Evolutionary conservation across 108 stramenopile genomes (phyloP).

Genomic region (Bacterosira constricta): DNA sequence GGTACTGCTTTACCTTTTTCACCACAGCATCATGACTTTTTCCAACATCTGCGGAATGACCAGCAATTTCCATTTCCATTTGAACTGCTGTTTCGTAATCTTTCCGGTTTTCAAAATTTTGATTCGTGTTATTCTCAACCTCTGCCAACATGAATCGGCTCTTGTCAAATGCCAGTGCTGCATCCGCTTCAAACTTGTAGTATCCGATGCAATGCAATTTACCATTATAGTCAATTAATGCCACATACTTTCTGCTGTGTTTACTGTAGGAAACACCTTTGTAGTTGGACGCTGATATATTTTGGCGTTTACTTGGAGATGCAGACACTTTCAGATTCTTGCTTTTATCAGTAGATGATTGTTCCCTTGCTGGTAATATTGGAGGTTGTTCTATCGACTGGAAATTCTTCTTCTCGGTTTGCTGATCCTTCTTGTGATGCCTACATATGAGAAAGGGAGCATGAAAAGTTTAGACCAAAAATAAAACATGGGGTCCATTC

Average conservation of each 20-base stretch:
- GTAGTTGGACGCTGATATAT: neutral
- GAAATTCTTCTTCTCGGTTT: too few species aligned
- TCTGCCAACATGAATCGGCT: neutral
- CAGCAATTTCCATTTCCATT: neutral
- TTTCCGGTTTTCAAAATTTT: neutral
- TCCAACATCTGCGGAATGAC: too few species aligned
- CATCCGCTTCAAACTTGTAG: constrained; percentile 14
- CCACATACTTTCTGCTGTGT: neutral
- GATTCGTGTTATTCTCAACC: neutral
- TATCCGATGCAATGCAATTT: neutral
- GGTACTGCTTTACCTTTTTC: neutral
- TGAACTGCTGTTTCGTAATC: neutral
- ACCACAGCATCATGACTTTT: neutral
- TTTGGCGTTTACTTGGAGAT: neutral
- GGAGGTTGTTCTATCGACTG: too few species aligned
- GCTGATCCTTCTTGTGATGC: too few species aligned
- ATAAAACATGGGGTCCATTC: too few species aligned
- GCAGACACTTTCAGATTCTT: neutral
- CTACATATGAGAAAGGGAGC: too few species aligned
- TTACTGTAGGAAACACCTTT: neutral
- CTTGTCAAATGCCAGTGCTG: constrained; percentile 4
- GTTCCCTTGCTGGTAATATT: neutral
- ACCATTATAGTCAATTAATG: neutral
- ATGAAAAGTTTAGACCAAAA: too few species aligned
- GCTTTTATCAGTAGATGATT: neutral